Percentiles rank a stretch among this genome's conserved stretches.
Conservation (phyloP, 345 rosid genomes). For the Brassica cretica region DNA sequence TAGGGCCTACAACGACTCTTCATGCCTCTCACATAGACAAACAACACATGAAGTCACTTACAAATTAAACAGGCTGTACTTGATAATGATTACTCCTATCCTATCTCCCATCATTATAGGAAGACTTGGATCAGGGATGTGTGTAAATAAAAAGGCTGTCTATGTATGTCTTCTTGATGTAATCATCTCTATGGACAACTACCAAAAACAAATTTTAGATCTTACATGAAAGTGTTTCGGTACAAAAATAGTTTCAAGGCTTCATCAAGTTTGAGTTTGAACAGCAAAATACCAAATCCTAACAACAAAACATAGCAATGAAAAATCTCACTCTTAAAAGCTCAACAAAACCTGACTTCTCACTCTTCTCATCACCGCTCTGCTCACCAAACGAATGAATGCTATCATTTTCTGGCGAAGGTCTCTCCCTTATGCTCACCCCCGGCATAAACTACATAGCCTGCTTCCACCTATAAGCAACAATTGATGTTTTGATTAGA, state of each 20-base stretch:
- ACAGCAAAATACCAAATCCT: background rate
- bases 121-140: background rate
- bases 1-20: background rate
- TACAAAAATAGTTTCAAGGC: slow-evolving; percentile 1
- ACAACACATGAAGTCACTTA: background rate
- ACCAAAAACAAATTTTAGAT: background rate
- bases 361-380: slow-evolving; percentile 10
- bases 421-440: slow-evolving; percentile 85
- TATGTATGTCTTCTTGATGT: background rate
- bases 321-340: slow-evolving; percentile 10
- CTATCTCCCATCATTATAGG: background rate
- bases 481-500: background rate
- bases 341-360: slow-evolving; percentile 20
- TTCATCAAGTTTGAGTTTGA: background rate
- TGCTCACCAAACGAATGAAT: slow-evolving; percentile 7
- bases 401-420: slow-evolving; percentile 54
- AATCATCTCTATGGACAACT: background rate
- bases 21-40: background rate
- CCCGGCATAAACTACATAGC: slow-evolving; percentile 67
- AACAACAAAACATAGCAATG: slow-evolving; percentile 14
- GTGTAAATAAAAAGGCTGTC: no score
- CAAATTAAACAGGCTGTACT: background rate
- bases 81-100: background rate
- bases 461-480: slow-evolving; percentile 70
- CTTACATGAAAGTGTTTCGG: background rate